Evolutionary conservation across 345 rosid species (phyloP), one percentile per base, ranked within the genome.

Genomic region (Eucalyptus microcorys): DNA sequence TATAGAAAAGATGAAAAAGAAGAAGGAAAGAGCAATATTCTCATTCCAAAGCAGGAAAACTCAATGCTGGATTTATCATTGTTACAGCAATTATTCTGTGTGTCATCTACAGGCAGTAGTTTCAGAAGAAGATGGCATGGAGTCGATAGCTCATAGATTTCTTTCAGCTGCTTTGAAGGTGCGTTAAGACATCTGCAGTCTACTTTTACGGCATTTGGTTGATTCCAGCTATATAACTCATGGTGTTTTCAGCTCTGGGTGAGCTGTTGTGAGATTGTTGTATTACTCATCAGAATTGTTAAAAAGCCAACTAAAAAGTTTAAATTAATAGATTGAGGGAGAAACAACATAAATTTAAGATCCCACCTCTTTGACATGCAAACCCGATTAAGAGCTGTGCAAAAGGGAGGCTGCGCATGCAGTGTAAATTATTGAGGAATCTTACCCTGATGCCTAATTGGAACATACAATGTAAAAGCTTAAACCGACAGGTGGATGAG

Each of bases 111-210:
- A 97, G 99, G 98, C 97, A 48, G 90, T 96, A 86, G 97, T 97
- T 79, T 89, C 99, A 1, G 98, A 96, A 94, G 99, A 97, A 94
- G 99, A 97, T 88, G 99, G 98, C 86, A 97, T 96, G 99, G 99
- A 96, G 90, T 96, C 99, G 2, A 94, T 96, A 89, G 98, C 99
- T 89, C 98, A 97, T 90, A 92, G 95, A 90, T 96, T 96, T 92
- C 98, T 97, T 64, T 97, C 99, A 22, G 99, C 99, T 49, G 97
- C 99, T 89, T 87, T 97, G 90, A 97, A 96, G 99, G 99, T 97
- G 57, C 12, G 87, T 86, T 86, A 17, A 52, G 47, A 49, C 42
- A 49, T 48, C 45, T 43, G 14, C 84, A 3, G 30, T 76, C 47
- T 40, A 76, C 47, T 40, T 76, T 76, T 76, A 76, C 84, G 21